Conservation (phyloP, 306 rosid genomes). For the Datisca glomerata region DNA sequence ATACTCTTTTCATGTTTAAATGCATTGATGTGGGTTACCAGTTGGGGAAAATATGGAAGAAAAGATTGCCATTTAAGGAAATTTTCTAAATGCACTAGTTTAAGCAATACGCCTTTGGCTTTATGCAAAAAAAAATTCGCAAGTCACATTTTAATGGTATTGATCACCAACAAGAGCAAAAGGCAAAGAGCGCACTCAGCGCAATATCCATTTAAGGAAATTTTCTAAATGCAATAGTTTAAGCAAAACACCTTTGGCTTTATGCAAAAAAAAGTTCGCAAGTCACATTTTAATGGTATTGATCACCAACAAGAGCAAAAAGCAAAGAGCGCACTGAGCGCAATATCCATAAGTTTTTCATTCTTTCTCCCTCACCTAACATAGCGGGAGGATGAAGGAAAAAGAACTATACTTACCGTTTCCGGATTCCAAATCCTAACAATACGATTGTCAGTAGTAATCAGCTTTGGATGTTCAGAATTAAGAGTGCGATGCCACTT, state of each 20-base stretch:
- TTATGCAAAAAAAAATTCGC: too few relatives aligned
- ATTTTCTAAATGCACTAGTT: too few relatives aligned
- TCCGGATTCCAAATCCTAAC: constrained; percentile 91
- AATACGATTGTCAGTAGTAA: constrained; percentile 62
- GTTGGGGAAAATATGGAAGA: too few relatives aligned
- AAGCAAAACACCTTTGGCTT: too few relatives aligned
- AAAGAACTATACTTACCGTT: constrained; percentile 34
- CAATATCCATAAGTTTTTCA: neutral
- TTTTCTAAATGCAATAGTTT: too few relatives aligned
- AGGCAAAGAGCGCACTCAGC: neutral
- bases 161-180: neutral
- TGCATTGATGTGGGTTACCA: too few relatives aligned
- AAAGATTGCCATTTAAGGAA: too few relatives aligned
- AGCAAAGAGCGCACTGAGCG: neutral
- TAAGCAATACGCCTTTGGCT: too few relatives aligned
- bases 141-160: neutral
- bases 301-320: neutral
- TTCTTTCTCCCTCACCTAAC: neutral
- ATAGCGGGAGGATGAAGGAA: too few relatives aligned
- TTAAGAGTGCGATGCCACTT: constrained; percentile 89
- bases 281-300: neutral
- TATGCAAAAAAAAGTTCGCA: too few relatives aligned
- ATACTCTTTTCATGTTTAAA: too few relatives aligned
- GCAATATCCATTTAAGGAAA: too few relatives aligned
- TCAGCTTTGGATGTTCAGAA: constrained; percentile 56